A percentile compares a stretch with the other conserved stretches of the same genome.
Evolutionary conservation across 2,329 filamentous ascomycete genomes (phyloP).

Genomic region (Neofusicoccum ribis): DNA sequence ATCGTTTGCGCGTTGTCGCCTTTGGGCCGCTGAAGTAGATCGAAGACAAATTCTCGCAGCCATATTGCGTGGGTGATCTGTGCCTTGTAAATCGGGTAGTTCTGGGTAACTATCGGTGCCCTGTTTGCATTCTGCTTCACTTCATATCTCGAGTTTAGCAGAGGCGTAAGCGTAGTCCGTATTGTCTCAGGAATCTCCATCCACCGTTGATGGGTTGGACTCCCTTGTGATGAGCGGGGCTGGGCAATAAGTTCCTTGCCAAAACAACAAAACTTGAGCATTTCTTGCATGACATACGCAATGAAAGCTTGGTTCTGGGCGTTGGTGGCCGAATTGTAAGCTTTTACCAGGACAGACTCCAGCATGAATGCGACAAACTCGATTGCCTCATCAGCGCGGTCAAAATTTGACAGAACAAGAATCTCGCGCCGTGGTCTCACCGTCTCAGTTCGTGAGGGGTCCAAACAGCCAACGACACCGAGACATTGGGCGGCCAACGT

Average conservation of each 20-base stretch:
- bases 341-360: slow-evolving; percentile 83
- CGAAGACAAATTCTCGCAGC: slow-evolving; percentile 77
- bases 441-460: slow-evolving; percentile 84
- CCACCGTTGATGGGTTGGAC: slow-evolving; percentile 72
- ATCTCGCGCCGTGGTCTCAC: slow-evolving; percentile 78
- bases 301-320: slow-evolving; percentile 86
- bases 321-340: slow-evolving; percentile 88
- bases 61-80: slow-evolving; percentile 73
- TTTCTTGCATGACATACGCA: slow-evolving; percentile 90
- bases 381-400: slow-evolving; percentile 71
- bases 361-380: slow-evolving; percentile 85
- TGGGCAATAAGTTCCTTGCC: slow-evolving; percentile 54
- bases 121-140: slow-evolving; percentile 56
- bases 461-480: slow-evolving; percentile 86
- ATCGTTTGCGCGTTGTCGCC: slow-evolving; percentile 72
- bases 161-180: slow-evolving; percentile 81
- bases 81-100: slow-evolving; percentile 76
- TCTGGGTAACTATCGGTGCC: slow-evolving; percentile 24
- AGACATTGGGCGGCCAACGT: slow-evolving; percentile 77
- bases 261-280: slow-evolving; percentile 77
- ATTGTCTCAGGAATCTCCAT: slow-evolving; percentile 72
- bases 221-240: slow-evolving; percentile 56
- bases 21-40: slow-evolving; percentile 77
- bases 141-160: slow-evolving; percentile 76
- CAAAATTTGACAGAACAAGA: slow-evolving; percentile 84